Evolutionary conservation across 805 yeast species (phyloP).

Genomic region (Zygoascus flipseniorum): DNA sequence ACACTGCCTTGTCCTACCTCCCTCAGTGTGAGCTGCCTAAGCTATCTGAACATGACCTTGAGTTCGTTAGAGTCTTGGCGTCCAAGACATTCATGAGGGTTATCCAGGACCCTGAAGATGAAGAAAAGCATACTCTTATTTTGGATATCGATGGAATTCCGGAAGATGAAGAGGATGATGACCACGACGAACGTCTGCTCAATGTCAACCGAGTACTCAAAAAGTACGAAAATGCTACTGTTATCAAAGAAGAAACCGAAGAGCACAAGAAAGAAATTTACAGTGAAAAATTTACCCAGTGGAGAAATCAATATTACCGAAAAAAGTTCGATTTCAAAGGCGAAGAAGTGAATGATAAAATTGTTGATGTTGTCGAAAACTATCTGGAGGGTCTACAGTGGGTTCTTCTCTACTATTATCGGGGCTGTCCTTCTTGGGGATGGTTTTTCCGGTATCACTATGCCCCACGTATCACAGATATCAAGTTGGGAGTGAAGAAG

Average conservation of each 20-base stretch:
- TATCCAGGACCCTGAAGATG: constrained; percentile 11
- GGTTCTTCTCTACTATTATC: constrained; percentile 87
- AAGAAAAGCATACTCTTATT: constrained; percentile 7
- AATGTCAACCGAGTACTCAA: constrained; percentile 45
- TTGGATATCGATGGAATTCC: constrained; percentile 60
- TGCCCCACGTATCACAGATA: constrained; percentile 89
- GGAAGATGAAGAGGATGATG: constrained; percentile 51
- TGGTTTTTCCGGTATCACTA: constrained; percentile 91
- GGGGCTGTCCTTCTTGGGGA: constrained; percentile 90
- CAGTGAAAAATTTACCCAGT: constrained; percentile 60
- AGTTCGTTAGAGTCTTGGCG: constrained; percentile 21
- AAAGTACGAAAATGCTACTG: constrained; percentile 29
- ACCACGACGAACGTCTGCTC: constrained; percentile 47
- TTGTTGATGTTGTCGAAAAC: constrained; percentile 36
- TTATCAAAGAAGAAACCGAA: constrained; percentile 17
- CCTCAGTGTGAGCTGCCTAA: constrained; percentile 3
- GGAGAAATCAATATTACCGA: constrained; percentile 83
- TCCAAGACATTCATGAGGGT: constrained; percentile 20
- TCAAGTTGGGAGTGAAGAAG: constrained; percentile 50
- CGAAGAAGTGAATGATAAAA: constrained; percentile 39
- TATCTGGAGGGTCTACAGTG: constrained; percentile 94
- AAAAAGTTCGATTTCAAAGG: constrained; percentile 61
- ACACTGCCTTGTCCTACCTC: not conserved
- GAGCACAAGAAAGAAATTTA: constrained; percentile 53
- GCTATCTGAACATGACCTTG: constrained; percentile 11